Evolutionary conservation across 768 basidiomycete genomes (phyloP).

Genomic region (Boletus barrowsii): DNA sequence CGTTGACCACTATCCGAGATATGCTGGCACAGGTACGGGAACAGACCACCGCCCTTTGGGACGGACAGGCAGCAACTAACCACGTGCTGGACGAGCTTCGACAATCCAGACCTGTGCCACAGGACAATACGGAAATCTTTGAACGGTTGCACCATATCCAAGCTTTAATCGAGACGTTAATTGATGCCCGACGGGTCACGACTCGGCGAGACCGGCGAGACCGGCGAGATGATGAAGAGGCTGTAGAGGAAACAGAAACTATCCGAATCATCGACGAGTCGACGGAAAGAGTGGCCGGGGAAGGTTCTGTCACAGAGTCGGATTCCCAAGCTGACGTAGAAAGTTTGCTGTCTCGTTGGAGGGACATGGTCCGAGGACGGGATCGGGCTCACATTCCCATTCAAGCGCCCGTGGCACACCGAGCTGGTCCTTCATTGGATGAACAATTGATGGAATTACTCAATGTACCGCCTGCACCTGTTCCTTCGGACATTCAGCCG

Average conservation of each 20-base stretch:
- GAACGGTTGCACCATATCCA: conserved; percentile 30
- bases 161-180: conserved; percentile 16
- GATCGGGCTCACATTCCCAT: conserved; percentile 33
- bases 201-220: conserved; percentile 1
- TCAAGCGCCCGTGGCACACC: conserved; percentile 42
- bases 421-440: conserved; percentile 51
- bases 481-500: conserved; percentile 39
- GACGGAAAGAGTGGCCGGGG: conserved; percentile 15
- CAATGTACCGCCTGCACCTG: conserved; percentile 41
- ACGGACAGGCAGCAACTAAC: conserved; percentile 60
- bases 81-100: conserved; percentile 62
- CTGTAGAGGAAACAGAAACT: conserved; percentile 14
- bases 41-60: conserved; percentile 55
- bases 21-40: conserved; percentile 58
- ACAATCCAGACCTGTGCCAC: conserved; percentile 38
- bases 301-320: conserved; percentile 31
- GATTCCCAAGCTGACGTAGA: conserved; percentile 27
- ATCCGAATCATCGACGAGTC: conserved; percentile 11
- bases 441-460: conserved; percentile 62
- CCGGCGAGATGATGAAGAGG: background rate
- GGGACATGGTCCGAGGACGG: conserved; percentile 23
- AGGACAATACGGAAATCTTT: conserved; percentile 39
- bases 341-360: conserved; percentile 27
- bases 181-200: conserved; percentile 2
- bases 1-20: conserved; percentile 46